These are phyloP conservation scores for Clausena lansium DNA, from an alignment of 345 rosid species.

Conservation along the genomic window DNA sequence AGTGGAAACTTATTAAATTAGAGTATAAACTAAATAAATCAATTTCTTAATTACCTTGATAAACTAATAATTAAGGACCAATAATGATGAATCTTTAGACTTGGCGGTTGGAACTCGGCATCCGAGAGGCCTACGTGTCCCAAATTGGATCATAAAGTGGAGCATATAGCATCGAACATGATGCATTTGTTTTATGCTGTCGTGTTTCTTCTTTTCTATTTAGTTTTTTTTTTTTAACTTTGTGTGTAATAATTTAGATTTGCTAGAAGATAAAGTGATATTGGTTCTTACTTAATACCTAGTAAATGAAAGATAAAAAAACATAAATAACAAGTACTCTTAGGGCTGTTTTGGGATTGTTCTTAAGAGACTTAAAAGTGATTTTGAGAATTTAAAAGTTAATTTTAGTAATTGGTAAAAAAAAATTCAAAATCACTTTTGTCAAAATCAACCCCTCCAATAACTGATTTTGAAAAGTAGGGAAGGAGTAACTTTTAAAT, in stretches of 20 bases:
- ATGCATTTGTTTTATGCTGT: not conserved
- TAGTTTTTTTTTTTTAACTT: not conserved
- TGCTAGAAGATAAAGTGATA: not conserved
- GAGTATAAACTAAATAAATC: not conserved
- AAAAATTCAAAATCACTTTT: too few relatives aligned
- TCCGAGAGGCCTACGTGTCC: not conserved
- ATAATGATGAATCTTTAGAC: constrained; percentile 6
- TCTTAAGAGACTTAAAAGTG: too few relatives aligned
- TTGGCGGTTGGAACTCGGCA: not conserved
- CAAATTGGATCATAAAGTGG: not conserved
- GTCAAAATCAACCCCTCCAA: too few relatives aligned
- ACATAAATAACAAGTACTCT: too few relatives aligned
- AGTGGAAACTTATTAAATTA: not conserved
- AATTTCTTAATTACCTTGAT: not conserved
- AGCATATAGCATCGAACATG: not conserved
- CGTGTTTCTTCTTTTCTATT: not conserved
- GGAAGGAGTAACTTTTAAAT: too few relatives aligned
- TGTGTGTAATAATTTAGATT: not conserved
- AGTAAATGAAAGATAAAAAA: too few relatives aligned
- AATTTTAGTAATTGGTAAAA: too few relatives aligned
- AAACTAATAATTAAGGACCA: not conserved
- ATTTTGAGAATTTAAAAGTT: too few relatives aligned
- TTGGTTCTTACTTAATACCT: too few relatives aligned
- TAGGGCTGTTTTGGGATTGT: too few relatives aligned
- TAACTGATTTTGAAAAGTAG: too few relatives aligned